Base-by-base conservation (phyloP, 495 filamentous ascomycete species). In the Hypoxylon crocopeplum region DNA sequence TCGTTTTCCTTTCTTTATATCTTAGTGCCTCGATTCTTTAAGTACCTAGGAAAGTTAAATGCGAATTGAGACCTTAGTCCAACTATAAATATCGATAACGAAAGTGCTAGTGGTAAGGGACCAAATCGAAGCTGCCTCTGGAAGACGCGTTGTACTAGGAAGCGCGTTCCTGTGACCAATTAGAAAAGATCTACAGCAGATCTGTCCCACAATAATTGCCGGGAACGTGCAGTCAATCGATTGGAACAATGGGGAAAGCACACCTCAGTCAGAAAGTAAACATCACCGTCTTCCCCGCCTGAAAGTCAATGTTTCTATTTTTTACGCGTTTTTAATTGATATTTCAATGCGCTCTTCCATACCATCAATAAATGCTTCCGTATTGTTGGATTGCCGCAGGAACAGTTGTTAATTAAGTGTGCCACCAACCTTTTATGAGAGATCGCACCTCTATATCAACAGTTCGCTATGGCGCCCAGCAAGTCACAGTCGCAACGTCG, bases 401-500 rank as follows among this genome's bases (percentile, higher is more conserved):
- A 33, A 1, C 10, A 32, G 53, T 62, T 52, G 41, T n/a, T 50
- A 38, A 48, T 34, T 12, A n/a, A 13, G 3, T n/a, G n/a, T n/a
- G n/a, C n/a, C n/a, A n/a, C n/a, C n/a, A n/a, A n/a, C n/a, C n/a
- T n/a, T n/a, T n/a, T n/a, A n/a, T n/a, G n/a, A n/a, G n/a, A n/a
- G n/a, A n/a, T n/a, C n/a, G n/a, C n/a, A n/a, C n/a, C n/a, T n/a
- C n/a, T n/a, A n/a, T n/a, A n/a, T n/a, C n/a, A n/a, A n/a, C n/a
- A 5, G 5, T 34, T 38, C 46, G 25, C n/a, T 13, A 66, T 66
- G 62, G 44, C 56, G 37, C 33, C 60, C n/a, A n/a, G n/a, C n/a
- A 58, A 17, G 73, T 74, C 69, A 50, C 50, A 66, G 55, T 64
- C 70, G 25, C 57, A 69, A 56, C 69, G 71, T 62, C 73, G 77